These are phyloP conservation scores for Escovopsis weberi DNA, from an alignment of 2,329 filamentous ascomycete species.

Conservation along the genomic window DNA sequence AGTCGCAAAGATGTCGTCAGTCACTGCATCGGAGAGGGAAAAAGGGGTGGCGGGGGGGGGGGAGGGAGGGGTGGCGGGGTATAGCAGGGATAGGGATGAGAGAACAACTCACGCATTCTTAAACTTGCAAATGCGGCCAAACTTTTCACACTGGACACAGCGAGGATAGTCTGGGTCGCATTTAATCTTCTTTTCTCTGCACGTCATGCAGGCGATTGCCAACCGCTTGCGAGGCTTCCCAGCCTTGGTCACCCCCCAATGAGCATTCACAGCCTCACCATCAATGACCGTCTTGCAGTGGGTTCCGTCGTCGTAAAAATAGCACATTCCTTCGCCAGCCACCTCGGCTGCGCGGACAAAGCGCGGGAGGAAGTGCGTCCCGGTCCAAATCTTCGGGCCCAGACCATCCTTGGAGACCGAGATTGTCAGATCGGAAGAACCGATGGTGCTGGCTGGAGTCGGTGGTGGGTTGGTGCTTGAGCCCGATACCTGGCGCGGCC, in stretches of 20 bases:
- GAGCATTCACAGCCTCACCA: conserved; percentile 74
- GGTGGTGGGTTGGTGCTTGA: conserved; percentile 13
- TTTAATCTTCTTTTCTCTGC: conserved; percentile 94
- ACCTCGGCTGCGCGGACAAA: conserved; percentile 52
- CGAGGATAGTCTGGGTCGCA: conserved; percentile 80
- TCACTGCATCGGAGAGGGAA: background rate
- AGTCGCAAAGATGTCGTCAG: conserved; percentile 2
- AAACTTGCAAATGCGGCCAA: conserved; percentile 71
- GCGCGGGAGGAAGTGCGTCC: conserved; percentile 50
- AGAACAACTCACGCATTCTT: conserved; percentile 59
- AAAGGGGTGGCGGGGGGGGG: too few species aligned
- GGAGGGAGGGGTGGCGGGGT: too few species aligned
- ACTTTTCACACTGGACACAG: conserved; percentile 86
- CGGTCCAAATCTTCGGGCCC: conserved; percentile 56
- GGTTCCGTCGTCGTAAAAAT: conserved; percentile 73
- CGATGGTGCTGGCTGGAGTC: conserved; percentile 14
- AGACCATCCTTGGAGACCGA: conserved; percentile 42
- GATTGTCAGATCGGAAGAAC: conserved; percentile 26
- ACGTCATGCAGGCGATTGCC: conserved; percentile 85
- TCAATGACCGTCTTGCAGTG: conserved; percentile 75
- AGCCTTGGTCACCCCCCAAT: conserved; percentile 88
- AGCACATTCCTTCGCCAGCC: conserved; percentile 66
- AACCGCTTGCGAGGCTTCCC: conserved; percentile 84
- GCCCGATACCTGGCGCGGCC: conserved; percentile 8
- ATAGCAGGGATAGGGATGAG: too few species aligned